These are phyloP conservation scores for Tricholoma flavovirens DNA, from an alignment of 768 basidiomycete genomes.

Conservation along the genomic window DNA sequence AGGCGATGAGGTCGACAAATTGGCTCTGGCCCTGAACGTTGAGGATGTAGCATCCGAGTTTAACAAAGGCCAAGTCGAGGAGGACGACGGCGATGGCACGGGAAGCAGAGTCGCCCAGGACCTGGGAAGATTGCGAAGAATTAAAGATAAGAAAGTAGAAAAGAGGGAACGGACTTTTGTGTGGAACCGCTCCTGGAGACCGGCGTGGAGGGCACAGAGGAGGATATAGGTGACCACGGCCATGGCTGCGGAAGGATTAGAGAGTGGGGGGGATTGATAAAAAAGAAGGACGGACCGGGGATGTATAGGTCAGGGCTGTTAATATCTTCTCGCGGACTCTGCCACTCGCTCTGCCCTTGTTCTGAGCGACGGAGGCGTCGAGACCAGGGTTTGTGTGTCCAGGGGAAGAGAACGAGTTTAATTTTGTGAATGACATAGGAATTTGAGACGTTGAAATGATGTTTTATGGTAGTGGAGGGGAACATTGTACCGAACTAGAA, in stretches of 20 bases:
- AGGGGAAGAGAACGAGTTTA: conserved; percentile 86
- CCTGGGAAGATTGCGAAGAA: conserved; percentile 22
- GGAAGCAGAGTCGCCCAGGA: conserved; percentile 82
- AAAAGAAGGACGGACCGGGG: conserved; percentile 39
- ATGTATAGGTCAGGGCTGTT: conserved; percentile 98
- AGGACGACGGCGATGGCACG: conserved; percentile 81
- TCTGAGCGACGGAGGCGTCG: conserved; percentile 63
- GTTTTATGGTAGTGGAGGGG: conserved; percentile 69
- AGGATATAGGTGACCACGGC: conserved; percentile 94
- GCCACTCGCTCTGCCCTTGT: conserved; percentile 68
- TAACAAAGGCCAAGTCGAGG: conserved; percentile 85
- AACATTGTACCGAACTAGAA: conserved; percentile 73
- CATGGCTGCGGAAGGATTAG: conserved; percentile 45
- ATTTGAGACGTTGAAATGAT: conserved; percentile 86
- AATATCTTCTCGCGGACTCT: conserved; percentile 87
- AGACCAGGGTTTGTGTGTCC: conserved; percentile 87
- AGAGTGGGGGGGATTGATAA: background rate
- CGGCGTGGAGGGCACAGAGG: conserved; percentile 78
- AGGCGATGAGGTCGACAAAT: conserved; percentile 80
- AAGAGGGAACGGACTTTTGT: conserved; percentile 43
- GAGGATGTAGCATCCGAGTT: conserved; percentile 88
- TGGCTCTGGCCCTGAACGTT: conserved; percentile 72
- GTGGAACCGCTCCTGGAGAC: conserved; percentile 77
- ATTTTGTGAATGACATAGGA: conserved; percentile 92
- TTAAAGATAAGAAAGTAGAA: background rate